phyloP scores from a whole-genome alignment of 2,329 filamentous ascomycete species.

The Aspergillus arachidicola region DNA sequence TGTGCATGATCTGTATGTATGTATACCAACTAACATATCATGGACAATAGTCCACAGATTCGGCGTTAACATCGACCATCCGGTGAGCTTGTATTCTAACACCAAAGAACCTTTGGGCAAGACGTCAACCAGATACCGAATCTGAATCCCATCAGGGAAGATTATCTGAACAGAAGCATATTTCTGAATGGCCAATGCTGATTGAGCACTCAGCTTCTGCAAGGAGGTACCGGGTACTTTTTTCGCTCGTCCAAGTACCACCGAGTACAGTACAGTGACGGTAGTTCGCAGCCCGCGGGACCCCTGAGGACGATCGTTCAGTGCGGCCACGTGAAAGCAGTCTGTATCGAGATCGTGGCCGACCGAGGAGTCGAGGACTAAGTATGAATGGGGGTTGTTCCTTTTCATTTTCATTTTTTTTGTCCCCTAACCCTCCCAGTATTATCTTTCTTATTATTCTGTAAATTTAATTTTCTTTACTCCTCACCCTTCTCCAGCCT shows the following conservation, averaged over 20 bases:
- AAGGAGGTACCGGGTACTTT: not conserved
- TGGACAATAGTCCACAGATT: not conserved
- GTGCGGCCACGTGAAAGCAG: conserved; percentile 25
- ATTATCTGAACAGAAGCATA: not conserved
- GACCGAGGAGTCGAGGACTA: conserved; percentile 9
- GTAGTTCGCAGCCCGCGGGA: conserved; percentile 24
- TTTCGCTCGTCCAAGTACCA: not conserved
- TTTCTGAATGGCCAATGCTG: not conserved
- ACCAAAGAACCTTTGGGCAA: not conserved
- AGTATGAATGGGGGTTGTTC: not conserved
- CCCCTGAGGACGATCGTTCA: conserved; percentile 28
- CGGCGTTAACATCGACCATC: not conserved
- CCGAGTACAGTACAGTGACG: conserved; percentile 12
- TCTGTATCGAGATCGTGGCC: conserved; percentile 23
- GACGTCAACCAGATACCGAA: not conserved
- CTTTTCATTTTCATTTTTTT: not conserved
- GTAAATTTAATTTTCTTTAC: not conserved
- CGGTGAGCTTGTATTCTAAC: not conserved
- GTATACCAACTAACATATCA: not conserved
- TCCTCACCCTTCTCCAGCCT: not conserved
- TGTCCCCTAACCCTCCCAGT: not conserved
- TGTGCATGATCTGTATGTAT: not conserved
- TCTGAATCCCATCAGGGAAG: not conserved
- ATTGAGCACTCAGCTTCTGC: not conserved
- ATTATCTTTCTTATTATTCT: not conserved